Base-by-base conservation (phyloP, 2,329 filamentous ascomycete genomes). In the Claviceps lovelessii region DNA sequence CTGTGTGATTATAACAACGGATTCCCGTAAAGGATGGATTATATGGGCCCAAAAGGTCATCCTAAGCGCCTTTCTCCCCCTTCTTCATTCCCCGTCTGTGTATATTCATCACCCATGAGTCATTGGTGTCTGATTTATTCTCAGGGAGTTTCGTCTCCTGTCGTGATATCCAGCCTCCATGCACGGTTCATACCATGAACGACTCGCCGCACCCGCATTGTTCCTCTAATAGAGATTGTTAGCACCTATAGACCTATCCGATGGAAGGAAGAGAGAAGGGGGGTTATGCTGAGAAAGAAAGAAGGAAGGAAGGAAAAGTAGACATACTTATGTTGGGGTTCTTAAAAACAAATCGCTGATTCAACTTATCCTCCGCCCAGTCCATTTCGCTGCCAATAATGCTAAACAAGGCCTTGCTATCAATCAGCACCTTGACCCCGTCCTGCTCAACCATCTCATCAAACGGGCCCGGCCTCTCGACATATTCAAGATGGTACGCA, bases 371-470 rank as follows among this genome's bases (percentile, higher is more conserved):
- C 72, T 97, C 90, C 11, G 91, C 78, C 90, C 91, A 98, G 67
- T 98, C 93, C 93, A 98, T 98, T 73, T 97, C 91, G 66, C 87
- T 95, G 5, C 93, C 93, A 63, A 98, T 96, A 54, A 98, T 97
- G 70, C 91, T 97, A 68, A 98, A 90, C 51, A 98, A 74, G 46
- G 93, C 93, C 75, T 96, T 97, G 76, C 88, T 95, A 70, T 98
- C 93, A 55, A 98, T 93, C 67, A 97, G 70, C 39, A 98, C 91
- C 71, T 88, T 91, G 55, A 98, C 91, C 0, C 91, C 93, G 64
- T 97, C 93, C 68, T 98, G 93, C 67, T 94, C 90, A 1, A 98
- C 89, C 52, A 84, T 78, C 70, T 98, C 93, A 64, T 98, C 93
- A 63, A 97, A 91, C 42, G 80, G 76, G 4, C 84, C 89, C 0